Conservation (phyloP, 805 yeast species). For the Peterozyma toletana region DNA sequence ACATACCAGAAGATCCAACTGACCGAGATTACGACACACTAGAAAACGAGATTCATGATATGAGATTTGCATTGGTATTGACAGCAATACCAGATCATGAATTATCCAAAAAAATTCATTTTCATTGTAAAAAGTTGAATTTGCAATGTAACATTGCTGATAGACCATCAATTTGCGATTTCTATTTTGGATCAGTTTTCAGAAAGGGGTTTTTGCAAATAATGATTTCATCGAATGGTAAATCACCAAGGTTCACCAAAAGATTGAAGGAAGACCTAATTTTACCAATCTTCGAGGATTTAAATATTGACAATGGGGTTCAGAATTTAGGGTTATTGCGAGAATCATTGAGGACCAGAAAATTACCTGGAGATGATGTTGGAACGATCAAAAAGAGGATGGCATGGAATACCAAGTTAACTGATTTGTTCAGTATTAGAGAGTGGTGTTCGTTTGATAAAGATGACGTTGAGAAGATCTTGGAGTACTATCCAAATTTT, state of each 20-base stretch:
- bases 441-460: conserved; percentile 49
- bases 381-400: conserved; percentile 52
- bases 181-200: conserved; percentile 76
- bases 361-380: conserved; percentile 32
- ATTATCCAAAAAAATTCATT: conserved; percentile 49
- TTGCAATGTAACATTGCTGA: conserved; percentile 77
- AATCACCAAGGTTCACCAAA: conserved; percentile 68
- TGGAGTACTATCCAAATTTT: conserved; percentile 40
- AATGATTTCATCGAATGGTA: conserved; percentile 80
- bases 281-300: conserved; percentile 29
- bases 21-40: conserved; percentile 24
- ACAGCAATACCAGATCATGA: conserved; percentile 71
- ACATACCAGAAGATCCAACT: conserved; percentile 17
- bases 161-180: conserved; percentile 77
- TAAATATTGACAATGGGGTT: conserved; percentile 46
- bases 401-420: conserved; percentile 62
- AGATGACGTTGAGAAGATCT: conserved; percentile 29
- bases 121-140: conserved; percentile 33
- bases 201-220: conserved; percentile 68
- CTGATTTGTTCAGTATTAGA: conserved; percentile 50
- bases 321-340: conserved; percentile 54
- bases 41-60: conserved; percentile 24
- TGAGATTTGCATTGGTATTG: conserved; percentile 56
- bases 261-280: conserved; percentile 52
- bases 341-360: conserved; percentile 32